Base-by-base conservation (phyloP, 1,284 basidiomycete genomes). In the Trametes versicolor region DNA sequence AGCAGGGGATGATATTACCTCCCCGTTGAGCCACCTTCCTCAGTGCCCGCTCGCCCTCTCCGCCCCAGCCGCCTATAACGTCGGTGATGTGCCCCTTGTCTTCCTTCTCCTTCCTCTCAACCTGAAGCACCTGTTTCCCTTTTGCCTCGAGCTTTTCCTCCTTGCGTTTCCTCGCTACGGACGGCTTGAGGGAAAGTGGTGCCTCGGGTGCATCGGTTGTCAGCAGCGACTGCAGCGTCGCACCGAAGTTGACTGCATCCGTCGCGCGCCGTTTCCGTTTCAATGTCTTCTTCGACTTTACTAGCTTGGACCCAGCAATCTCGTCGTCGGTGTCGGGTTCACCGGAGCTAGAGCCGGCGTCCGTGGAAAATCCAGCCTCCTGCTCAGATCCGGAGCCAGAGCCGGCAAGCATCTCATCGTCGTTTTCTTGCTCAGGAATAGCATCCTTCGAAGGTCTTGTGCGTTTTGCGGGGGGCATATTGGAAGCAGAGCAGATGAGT, bases 21-120 rank as follows among this genome's bases (percentile, higher is more conserved):
- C 92, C 92, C 76, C 92, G 83, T 72, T 94, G 93, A 13, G 93
- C 93, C 60, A 94, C 88, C 75, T 94, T 94, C 67, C 92, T 79
- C 64, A 94, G 76, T 3, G 87, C 86, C 60, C 93, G 80, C 74
- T 94, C 93, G 68, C 87, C 82, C 75, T 94, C 92, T 10, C 85
- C 90, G 39, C 92, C 92, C 92, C 93, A 94, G 23, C 91, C 92
- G 52, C 89, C 92, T 70, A 94, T 94, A 5, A 92, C 86, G 75
- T 94, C 92, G 53, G 78, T 85, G 65, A 93, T 82, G 64, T 89
- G 81, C 1, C 89, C 87, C 70, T 82, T 88, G 70, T 94, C 92
- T 71, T 94, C 92, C 69, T 84, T 89, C 68, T 90, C 90, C 76
- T 89, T 94, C 78, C 83, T 87, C 74, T 94, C 91, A 21, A 84